Evolutionary conservation across 2,329 filamentous ascomycete species (phyloP).

Genomic region (Colletotrichum neosansevieriae): DNA sequence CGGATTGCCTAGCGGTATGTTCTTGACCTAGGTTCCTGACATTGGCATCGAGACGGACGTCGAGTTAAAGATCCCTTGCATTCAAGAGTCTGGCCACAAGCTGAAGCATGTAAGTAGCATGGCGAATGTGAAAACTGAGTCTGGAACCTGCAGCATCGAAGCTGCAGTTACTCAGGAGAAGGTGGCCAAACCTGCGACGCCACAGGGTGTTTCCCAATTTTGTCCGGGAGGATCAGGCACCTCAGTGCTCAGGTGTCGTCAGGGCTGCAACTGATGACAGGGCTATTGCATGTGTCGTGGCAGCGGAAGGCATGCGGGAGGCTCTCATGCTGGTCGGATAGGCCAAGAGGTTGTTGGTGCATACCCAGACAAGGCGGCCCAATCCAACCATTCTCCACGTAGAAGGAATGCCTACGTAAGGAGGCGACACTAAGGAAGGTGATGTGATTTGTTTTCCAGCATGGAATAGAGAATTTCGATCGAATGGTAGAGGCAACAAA

Average conservation of each 20-base stretch:
- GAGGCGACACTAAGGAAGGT: neutral
- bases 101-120: neutral
- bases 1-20: neutral
- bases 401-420: neutral
- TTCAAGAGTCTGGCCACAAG: neutral
- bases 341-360: constrained; percentile 13
- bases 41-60: neutral
- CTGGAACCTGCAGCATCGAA: neutral
- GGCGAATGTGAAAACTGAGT: constrained; percentile 6
- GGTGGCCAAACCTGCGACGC: neutral
- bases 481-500: neutral
- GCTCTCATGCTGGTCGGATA: neutral
- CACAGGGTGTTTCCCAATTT: neutral
- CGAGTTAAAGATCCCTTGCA: neutral
- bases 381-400: neutral
- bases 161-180: neutral
- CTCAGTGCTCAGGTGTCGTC: neutral
- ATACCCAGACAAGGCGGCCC: neutral
- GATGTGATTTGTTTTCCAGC: no score
- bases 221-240: neutral
- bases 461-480: no score
- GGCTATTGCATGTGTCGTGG: constrained; percentile 26
- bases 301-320: constrained; percentile 23
- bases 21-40: neutral
- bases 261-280: constrained; percentile 6